A percentile compares a stretch with the other conserved stretches of the same genome.
Conservation (phyloP, 495 filamentous ascomycete genomes). For the Tuber calosporum region DNA sequence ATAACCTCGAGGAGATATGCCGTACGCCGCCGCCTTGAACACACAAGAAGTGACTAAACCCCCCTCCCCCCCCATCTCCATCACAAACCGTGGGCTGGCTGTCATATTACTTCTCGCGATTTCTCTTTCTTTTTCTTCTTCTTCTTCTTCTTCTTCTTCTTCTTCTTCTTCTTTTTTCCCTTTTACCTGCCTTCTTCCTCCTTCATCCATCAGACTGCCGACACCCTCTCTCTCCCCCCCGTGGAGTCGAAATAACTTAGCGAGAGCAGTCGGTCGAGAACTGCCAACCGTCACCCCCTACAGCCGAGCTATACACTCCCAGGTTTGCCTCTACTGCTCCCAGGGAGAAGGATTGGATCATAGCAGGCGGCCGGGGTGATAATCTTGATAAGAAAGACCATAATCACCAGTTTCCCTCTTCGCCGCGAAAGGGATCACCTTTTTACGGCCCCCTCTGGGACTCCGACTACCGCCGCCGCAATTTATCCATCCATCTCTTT, state of each 20-base stretch:
- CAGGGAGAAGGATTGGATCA: neutral
- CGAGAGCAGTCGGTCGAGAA: slow-evolving; percentile 8
- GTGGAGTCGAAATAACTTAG: slow-evolving; percentile 15
- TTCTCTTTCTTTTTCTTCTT: neutral
- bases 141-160: too few relatives aligned
- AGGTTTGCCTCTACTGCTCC: neutral
- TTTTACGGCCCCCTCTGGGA: neutral
- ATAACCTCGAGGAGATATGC: slow-evolving; percentile 23
- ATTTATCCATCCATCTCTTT: neutral
- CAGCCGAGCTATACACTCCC: slow-evolving; percentile 8
- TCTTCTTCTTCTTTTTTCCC: neutral
- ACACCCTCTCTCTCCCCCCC: neutral
- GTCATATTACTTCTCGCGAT: slow-evolving; percentile 8
- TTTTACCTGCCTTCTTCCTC: neutral
- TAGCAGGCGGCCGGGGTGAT: neutral
- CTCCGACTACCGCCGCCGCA: neutral
- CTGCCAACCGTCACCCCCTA: neutral
- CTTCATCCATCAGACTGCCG: neutral
- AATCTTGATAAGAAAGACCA: neutral
- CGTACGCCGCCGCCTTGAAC: slow-evolving; percentile 28
- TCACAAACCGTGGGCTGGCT: neutral
- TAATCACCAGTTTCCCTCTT: neutral
- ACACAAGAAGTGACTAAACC: slow-evolving; percentile 29
- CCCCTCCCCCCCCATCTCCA: slow-evolving; percentile 13
- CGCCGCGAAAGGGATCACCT: neutral